Evolutionary conservation across 495 filamentous ascomycete genomes (phyloP).

Genomic region (Hyaloscypha hepaticicola): DNA sequence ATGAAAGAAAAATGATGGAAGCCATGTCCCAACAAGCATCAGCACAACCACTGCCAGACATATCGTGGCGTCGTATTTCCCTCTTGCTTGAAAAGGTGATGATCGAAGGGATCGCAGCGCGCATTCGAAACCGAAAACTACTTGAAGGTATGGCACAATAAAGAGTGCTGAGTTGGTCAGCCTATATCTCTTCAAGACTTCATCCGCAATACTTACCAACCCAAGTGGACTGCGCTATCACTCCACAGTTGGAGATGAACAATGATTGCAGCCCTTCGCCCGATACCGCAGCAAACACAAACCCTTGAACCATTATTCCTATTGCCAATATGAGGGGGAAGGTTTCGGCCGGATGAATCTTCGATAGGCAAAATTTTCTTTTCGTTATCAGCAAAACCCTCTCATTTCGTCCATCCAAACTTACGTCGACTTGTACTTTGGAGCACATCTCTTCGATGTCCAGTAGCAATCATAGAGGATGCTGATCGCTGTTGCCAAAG

Average conservation of each 20-base stretch:
- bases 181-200: background rate
- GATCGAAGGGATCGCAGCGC: constrained; percentile 34
- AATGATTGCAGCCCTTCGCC: constrained; percentile 27
- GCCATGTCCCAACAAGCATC: constrained; percentile 36
- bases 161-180: constrained; percentile 36
- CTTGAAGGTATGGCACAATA: constrained; percentile 37
- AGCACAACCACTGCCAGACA: constrained; percentile 32
- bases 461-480: constrained; percentile 35
- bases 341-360: constrained; percentile 40
- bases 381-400: constrained; percentile 7
- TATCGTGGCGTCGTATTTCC: constrained; percentile 32
- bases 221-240: constrained; percentile 36
- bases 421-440: constrained; percentile 32
- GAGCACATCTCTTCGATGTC: constrained; percentile 29
- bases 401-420: constrained; percentile 1
- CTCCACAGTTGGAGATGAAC: constrained; percentile 28
- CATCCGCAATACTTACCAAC: constrained; percentile 31
- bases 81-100: constrained; percentile 34
- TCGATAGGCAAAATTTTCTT: constrained; percentile 32
- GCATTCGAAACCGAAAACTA: constrained; percentile 40
- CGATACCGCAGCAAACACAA: constrained; percentile 35
- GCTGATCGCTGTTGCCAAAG: constrained; percentile 29
- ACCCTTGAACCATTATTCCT: constrained; percentile 38
- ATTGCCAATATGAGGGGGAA: constrained; percentile 37
- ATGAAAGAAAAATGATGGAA: constrained; percentile 24